Conservation (phyloP, 139 green algal species). For the Trebouxia sp. region DNA sequence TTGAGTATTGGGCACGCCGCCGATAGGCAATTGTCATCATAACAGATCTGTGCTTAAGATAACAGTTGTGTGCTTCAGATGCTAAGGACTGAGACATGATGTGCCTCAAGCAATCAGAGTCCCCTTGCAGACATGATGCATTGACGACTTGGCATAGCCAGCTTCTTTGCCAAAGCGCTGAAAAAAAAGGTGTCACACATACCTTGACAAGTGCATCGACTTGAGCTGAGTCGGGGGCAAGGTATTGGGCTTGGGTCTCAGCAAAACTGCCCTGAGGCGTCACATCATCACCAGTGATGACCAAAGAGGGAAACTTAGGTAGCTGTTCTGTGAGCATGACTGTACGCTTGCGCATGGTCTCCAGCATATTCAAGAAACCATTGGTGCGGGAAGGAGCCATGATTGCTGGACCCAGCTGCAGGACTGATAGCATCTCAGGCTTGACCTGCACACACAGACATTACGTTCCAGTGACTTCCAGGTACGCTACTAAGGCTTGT, state of each 20-base stretch:
- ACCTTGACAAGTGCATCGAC: conserved; percentile 51
- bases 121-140: neutral
- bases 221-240: conserved; percentile 50
- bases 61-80: too few relatives aligned
- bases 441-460: conserved; percentile 33
- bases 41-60: too few relatives aligned
- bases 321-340: conserved; percentile 52
- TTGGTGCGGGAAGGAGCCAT: conserved; percentile 72
- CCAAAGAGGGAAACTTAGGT: conserved; percentile 87
- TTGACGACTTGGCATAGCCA: neutral
- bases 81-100: too few relatives aligned
- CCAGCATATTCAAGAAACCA: conserved; percentile 86
- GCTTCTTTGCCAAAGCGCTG: neutral
- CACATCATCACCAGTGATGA: conserved; percentile 58
- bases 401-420: conserved; percentile 55
- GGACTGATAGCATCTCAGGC: conserved; percentile 31
- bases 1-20: too few relatives aligned
- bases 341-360: conserved; percentile 68
- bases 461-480: too few relatives aligned
- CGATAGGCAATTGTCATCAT: too few relatives aligned
- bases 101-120: neutral
- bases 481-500: too few relatives aligned
- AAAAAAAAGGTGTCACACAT: neutral
- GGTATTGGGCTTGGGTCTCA: conserved; percentile 75
- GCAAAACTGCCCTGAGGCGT: conserved; percentile 82